Base-by-base conservation (phyloP, 176 grass and related monocot species). In the Puya raimondii region DNA sequence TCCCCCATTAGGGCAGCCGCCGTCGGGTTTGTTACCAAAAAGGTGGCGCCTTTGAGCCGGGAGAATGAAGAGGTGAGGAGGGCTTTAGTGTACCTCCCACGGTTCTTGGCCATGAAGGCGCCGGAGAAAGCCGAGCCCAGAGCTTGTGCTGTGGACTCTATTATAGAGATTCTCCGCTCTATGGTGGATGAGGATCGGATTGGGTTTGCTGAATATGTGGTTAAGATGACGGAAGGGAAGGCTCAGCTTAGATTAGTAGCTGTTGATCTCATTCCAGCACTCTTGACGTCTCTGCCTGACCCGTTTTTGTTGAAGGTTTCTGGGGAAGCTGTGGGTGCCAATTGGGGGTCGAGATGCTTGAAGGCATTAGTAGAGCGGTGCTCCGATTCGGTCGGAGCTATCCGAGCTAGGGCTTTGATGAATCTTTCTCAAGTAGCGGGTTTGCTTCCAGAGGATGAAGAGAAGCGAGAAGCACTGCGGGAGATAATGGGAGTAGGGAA, bases 81-180 rank as follows among this genome's bases (percentile, higher is more conserved):
- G 53, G 49, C 84, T 9, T 72, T 96, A 53, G 76, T 14, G 1
- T 85, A 81, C 82, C 68, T 96, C 42, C 93, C 93, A 0, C 83
- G 86, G 78, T 85, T 85, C 68, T 75, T 96, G 84, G 79, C 79
- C 7, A 67, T n/a, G 65, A 92, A 85, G 81, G 79, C 89, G 1
- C 93, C 89, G 0, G 93, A 92, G 65, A 92, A 91, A 65, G 67
- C 88, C 0, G 93, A 96, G 52, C 76, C 70, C 0, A 87, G 93
- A 78, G 81, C 67, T 2, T 47, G 75, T 76, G 84, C 93, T 6
- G 89, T 91, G 65, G 86, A 96, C 69, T 79, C 93, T 1, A 96
- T 92, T 25, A 64, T 87, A 2, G 93, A 87, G 74, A 85, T 90
- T 61, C 63, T 72, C 58, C 73, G 57, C 25, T 73, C 70, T 50